Percentiles rank a stretch among this genome's conserved stretches.
Conservation (phyloP, 2,329 filamentous ascomycete species). For the Seiridium cupressi region DNA sequence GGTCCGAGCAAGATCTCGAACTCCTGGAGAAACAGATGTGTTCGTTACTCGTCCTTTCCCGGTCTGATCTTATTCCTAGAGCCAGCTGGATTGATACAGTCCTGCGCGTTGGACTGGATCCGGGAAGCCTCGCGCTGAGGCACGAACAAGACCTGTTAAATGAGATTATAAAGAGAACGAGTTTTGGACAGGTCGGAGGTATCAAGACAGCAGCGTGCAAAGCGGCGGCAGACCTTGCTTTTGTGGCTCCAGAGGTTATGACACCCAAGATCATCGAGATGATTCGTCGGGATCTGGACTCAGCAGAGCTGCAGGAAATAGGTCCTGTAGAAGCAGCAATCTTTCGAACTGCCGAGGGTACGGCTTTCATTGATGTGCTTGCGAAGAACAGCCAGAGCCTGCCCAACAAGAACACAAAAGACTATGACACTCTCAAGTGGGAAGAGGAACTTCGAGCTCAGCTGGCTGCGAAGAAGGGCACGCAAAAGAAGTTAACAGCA, state of each 20-base stretch:
- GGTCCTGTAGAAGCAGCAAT: conserved; percentile 91
- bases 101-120: conserved; percentile 76
- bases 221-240: conserved; percentile 86
- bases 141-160: conserved; percentile 64
- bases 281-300: conserved; percentile 71
- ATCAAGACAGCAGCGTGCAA: conserved; percentile 74
- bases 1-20: conserved; percentile 41
- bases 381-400: conserved; percentile 72
- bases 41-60: conserved; percentile 73
- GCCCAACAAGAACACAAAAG: conserved; percentile 86
- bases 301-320: conserved; percentile 66
- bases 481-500: conserved; percentile 83
- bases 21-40: conserved; percentile 70
- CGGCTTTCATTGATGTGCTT: conserved; percentile 85
- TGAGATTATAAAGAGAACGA: conserved; percentile 62
- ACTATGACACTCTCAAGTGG: conserved; percentile 96
- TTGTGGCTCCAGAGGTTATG: conserved; percentile 83
- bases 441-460: conserved; percentile 87
- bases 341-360: conserved; percentile 85
- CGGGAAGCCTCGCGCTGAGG: conserved; percentile 70
- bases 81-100: conserved; percentile 88
- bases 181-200: conserved; percentile 31
- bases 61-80: conserved; percentile 72
- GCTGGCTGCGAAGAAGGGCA: conserved; percentile 88
- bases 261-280: conserved; percentile 73